These are phyloP conservation scores for Botryotinia convoluta DNA, from an alignment of 2,329 filamentous ascomycete species.

Conservation along the genomic window DNA sequence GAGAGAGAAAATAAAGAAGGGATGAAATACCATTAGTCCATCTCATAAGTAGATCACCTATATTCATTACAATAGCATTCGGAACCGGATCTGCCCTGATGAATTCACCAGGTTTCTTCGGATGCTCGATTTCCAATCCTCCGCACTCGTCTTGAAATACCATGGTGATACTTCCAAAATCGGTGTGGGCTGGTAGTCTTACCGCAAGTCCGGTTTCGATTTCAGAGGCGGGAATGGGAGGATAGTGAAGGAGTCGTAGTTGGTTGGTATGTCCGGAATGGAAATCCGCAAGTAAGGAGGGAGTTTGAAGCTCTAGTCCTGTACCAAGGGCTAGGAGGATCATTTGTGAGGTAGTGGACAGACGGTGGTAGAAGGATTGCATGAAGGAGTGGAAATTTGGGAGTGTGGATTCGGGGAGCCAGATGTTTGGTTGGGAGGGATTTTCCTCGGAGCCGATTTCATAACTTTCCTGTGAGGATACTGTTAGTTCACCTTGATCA, in stretches of 20 bases:
- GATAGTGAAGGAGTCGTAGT: conserved; percentile 59
- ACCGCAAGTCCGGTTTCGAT: conserved; percentile 44
- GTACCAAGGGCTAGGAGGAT: conserved; percentile 47
- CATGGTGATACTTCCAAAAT: conserved; percentile 51
- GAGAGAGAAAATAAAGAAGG: not conserved
- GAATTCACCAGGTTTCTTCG: conserved; percentile 41
- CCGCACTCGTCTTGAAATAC: conserved; percentile 53
- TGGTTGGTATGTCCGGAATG: conserved; percentile 58
- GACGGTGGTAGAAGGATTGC: conserved; percentile 49
- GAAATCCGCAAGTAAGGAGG: conserved; percentile 45
- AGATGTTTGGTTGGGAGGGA: conserved; percentile 48
- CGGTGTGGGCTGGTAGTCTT: conserved; percentile 51
- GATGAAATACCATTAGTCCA: conserved; percentile 47
- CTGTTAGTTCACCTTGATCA: not conserved
- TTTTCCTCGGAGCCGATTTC: conserved; percentile 51
- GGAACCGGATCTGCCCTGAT: conserved; percentile 42
- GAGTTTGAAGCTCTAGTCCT: conserved; percentile 47
- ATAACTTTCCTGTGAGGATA: conserved; percentile 46
- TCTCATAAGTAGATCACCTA: conserved; percentile 49
- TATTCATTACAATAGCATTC: conserved; percentile 47
- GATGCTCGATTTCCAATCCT: conserved; percentile 50
- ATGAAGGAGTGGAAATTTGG: conserved; percentile 49
- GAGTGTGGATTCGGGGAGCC: conserved; percentile 46
- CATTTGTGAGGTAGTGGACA: conserved; percentile 44
- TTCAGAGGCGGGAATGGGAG: conserved; percentile 46